Evolutionary conservation across 805 yeast species (phyloP).

Genomic region (Nakazawaea siamensis): DNA sequence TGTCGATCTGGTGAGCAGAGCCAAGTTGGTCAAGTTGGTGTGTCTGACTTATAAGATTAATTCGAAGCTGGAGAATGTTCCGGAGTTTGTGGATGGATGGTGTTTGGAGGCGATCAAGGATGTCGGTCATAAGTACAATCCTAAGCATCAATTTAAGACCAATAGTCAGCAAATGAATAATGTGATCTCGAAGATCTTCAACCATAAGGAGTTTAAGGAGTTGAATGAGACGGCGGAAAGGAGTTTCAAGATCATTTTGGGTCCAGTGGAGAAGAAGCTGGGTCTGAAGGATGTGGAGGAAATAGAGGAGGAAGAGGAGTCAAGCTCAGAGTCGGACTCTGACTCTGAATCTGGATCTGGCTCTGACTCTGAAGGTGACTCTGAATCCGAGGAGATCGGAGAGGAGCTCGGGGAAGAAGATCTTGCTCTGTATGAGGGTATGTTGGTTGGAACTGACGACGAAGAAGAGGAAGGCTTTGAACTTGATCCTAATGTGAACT

Average conservation of each 20-base stretch:
- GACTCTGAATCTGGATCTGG: constrained; percentile 16
- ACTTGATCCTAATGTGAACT: constrained; percentile 31
- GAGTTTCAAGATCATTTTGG: constrained; percentile 19
- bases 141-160: constrained; percentile 35
- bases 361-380: constrained; percentile 14
- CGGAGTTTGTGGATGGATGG: constrained; percentile 26
- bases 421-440: constrained; percentile 27
- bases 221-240: constrained; percentile 17
- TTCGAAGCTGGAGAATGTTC: constrained; percentile 24
- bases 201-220: constrained; percentile 30
- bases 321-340: constrained; percentile 10
- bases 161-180: constrained; percentile 35
- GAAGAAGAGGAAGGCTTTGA: constrained; percentile 27
- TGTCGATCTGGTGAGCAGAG: constrained; percentile 9
- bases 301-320: constrained; percentile 14
- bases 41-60: constrained; percentile 19
- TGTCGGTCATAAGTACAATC: constrained; percentile 29
- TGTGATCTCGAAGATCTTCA: constrained; percentile 39
- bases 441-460: constrained; percentile 35
- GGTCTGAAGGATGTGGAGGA: constrained; percentile 19
- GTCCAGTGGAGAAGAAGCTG: constrained; percentile 18
- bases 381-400: constrained; percentile 15
- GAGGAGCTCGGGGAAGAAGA: constrained; percentile 11
- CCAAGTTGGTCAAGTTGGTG: constrained; percentile 13
- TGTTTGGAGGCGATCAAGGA: constrained; percentile 22